A percentile compares a stretch with the other conserved stretches of the same genome.
Evolutionary conservation across 441 rosid species (phyloP).

Genomic region (Pelargonium fulgidum): DNA sequence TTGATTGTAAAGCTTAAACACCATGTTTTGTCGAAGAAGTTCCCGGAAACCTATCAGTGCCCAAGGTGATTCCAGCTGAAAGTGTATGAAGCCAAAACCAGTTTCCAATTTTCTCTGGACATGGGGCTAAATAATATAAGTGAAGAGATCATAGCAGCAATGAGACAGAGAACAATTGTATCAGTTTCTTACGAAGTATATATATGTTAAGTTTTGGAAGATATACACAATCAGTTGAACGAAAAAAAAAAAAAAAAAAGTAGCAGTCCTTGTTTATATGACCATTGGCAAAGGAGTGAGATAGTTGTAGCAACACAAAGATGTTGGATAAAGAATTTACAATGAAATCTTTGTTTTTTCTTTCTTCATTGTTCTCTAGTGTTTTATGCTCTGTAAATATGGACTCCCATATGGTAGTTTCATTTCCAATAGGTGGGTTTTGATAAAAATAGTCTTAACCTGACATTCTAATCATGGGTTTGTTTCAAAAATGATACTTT

Average conservation of each 20-base stretch:
- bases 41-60: constrained; percentile 62
- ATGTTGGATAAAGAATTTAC: constrained; percentile 6
- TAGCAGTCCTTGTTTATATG: constrained; percentile 17
- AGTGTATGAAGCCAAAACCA: background rate
- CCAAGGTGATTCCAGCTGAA: constrained; percentile 28
- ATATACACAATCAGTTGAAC: constrained; percentile 16
- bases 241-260: constrained; percentile 17
- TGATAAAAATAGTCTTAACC: background rate
- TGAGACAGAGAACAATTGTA: background rate
- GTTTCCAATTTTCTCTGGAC: constrained; percentile 3
- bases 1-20: constrained; percentile 72
- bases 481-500: background rate
- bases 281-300: constrained; percentile 18
- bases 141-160: constrained; percentile 6
- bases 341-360: constrained; percentile 8
- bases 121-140: background rate
- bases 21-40: constrained; percentile 53
- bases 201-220: constrained; percentile 31
- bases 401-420: background rate
- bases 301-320: constrained; percentile 20
- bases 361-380: background rate
- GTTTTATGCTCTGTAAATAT: background rate
- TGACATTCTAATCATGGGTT: background rate
- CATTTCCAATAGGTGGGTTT: background rate
- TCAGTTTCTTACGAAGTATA: background rate